Evolutionary conservation across 306 rosid genomes (phyloP), one percentile per base, ranked within the genome.

Genomic region (Quillaja saponaria): DNA sequence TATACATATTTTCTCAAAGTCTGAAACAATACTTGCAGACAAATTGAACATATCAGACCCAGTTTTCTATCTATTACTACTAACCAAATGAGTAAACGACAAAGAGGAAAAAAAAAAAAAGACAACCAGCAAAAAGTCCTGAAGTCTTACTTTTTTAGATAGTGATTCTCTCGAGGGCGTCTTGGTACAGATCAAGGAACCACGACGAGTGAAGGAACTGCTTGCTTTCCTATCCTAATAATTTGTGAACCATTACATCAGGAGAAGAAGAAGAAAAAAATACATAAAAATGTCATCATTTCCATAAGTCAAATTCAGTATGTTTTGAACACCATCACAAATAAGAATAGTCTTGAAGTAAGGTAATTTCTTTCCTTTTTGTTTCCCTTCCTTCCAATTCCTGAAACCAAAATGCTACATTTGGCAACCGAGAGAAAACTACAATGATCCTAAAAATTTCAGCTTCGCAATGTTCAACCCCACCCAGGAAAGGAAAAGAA

Each of bases 121-220:
- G n/a, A n/a, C n/a, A n/a, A n/a, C n/a, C n/a, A n/a, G n/a, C n/a
- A n/a, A n/a, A n/a, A n/a, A n/a, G n/a, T n/a, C n/a, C n/a, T n/a
- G n/a, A n/a, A 39, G 2, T 48, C 75, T 67, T 75, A 94, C 97
- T 73, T 76, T 94, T 81, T 44, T 85, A 34, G 74, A 69, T 55
- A 84, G 68, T 1, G 88, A 81, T 60, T 86, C 95, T 80, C 95
- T 83, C 25, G 95, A 75, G 10, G 99, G 99, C 35, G 96, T 83
- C 78, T 94, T 94, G 34, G 99, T 94, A 81, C 89, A 89, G 64
- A 86, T 73, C 77, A 94, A 67, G 19, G 99, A 85, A 64, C 91
- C 95, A 44, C 95, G 90, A 64, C 88, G 95, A 61, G 95, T 78
- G 67, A 94, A 94, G 6, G 97, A 87, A 72, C 90, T 81, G 75